Conservation (phyloP, 345 rosid species). For the Alliaria petiolata region DNA sequence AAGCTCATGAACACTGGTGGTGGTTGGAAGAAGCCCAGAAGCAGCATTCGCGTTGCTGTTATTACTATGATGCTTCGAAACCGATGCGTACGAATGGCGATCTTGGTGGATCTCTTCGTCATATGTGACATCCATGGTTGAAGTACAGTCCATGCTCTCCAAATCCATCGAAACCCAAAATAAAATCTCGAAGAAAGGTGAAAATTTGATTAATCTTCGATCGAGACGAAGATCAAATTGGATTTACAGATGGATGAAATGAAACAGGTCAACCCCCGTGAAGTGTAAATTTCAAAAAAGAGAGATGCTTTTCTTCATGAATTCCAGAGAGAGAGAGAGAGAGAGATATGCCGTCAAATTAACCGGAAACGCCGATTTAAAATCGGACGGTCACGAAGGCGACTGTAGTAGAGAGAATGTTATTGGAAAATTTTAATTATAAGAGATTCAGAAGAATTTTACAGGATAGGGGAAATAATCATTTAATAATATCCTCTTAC, state of each 20-base stretch:
- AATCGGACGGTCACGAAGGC: slow-evolving; percentile 28
- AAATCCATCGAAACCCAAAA: slow-evolving; percentile 50
- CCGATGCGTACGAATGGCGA: slow-evolving; percentile 46
- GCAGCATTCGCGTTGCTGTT: slow-evolving; percentile 34
- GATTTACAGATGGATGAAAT: background rate
- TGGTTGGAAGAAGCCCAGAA: slow-evolving; percentile 52
- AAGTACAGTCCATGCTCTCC: slow-evolving; percentile 71
- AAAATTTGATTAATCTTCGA: background rate
- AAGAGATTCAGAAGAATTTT: slow-evolving; percentile 9
- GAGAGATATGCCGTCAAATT: slow-evolving; percentile 28
- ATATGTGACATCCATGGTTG: slow-evolving; percentile 65
- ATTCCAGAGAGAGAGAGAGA: slow-evolving; percentile 15
- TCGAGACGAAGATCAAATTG: slow-evolving; percentile 10
- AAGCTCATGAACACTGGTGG: slow-evolving; percentile 91
- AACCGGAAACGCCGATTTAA: slow-evolving; percentile 23
- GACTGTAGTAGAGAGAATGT: slow-evolving; percentile 19
- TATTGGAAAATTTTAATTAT: background rate
- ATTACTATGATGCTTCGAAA: slow-evolving; percentile 52
- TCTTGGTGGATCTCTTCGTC: slow-evolving; percentile 83
- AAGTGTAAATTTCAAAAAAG: slow-evolving; percentile 23
- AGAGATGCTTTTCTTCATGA: slow-evolving; percentile 30
- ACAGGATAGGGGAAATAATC: background rate
- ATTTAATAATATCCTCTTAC: slow-evolving; percentile 9
- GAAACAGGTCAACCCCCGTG: slow-evolving; percentile 30
- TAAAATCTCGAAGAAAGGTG: background rate